Percentiles rank a stretch among this genome's conserved stretches.
Conservation (phyloP, 2,329 filamentous ascomycete species). For the Tolypocladium paradoxum region DNA sequence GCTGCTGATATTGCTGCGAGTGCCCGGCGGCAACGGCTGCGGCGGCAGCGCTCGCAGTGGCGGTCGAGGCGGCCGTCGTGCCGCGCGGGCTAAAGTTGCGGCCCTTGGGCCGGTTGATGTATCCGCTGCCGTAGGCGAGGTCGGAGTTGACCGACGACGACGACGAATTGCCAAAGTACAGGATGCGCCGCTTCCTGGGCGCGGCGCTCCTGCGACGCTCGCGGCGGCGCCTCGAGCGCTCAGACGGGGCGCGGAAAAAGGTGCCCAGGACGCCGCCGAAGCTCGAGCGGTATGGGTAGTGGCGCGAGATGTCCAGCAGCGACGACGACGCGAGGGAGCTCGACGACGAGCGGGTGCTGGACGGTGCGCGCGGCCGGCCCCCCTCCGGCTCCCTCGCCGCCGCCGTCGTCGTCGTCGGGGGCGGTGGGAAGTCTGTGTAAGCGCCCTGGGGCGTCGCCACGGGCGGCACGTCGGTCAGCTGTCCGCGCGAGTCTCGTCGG, state of each 20-base stretch:
- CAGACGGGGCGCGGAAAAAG: conserved; percentile 53
- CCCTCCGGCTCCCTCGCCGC: neutral
- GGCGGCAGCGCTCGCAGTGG: neutral
- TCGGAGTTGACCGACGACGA: conserved; percentile 59
- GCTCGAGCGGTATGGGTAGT: conserved; percentile 33
- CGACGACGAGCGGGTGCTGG: conserved; percentile 27
- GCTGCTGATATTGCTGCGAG: neutral
- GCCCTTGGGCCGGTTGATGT: conserved; percentile 30
- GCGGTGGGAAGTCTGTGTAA: neutral
- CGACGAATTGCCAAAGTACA: conserved; percentile 51
- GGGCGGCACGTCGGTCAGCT: conserved; percentile 10
- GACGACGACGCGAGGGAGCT: conserved; percentile 48
- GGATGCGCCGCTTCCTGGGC: conserved; percentile 40
- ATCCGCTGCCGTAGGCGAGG: conserved; percentile 55
- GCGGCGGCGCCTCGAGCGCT: conserved; percentile 32
- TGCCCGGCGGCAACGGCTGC: neutral
- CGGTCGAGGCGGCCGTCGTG: neutral
- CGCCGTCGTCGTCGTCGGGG: neutral
- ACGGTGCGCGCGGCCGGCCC: conserved; percentile 14
- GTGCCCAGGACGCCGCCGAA: conserved; percentile 46
- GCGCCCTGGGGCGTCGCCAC: conserved; percentile 6
- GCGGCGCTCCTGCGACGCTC: conserved; percentile 24
- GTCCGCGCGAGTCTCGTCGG: conserved; percentile 21
- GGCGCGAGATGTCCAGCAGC: conserved; percentile 54
- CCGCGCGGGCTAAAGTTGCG: conserved; percentile 16